A percentile compares a stretch with the other conserved stretches of the same genome.
Conservation (phyloP, 2,329 filamentous ascomycete genomes). For the Fusarium miscanthi region DNA sequence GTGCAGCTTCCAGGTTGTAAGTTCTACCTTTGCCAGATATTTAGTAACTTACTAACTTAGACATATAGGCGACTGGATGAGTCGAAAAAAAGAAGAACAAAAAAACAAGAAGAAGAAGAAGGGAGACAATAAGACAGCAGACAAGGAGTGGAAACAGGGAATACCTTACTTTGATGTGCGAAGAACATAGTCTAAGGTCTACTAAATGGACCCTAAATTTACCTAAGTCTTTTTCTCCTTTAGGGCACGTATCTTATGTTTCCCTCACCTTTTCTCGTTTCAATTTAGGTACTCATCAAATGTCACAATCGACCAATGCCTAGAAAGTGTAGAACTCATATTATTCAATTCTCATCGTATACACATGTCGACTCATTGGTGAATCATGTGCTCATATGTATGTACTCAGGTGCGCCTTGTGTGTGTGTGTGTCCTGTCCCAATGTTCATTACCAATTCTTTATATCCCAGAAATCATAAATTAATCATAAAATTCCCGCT, state of each 20-base stretch:
- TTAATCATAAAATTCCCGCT: not conserved
- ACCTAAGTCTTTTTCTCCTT: no score
- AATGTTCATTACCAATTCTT: slow-evolving; percentile 9
- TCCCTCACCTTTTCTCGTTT: not conserved
- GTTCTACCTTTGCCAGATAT: no score
- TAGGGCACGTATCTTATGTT: not conserved
- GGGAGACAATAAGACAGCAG: no score
- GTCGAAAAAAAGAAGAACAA: no score
- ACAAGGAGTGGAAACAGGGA: no score
- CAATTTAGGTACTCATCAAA: not conserved
- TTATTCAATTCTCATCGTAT: not conserved
- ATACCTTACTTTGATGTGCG: no score
- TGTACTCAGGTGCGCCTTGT: slow-evolving; percentile 2
- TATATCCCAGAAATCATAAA: slow-evolving; percentile 1
- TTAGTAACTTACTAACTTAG: no score
- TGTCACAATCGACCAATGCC: not conserved
- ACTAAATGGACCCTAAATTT: no score
- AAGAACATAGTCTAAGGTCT: no score
- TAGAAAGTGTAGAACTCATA: not conserved
- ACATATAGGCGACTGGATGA: no score
- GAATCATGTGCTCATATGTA: not conserved
- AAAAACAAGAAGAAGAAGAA: no score
- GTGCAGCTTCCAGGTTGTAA: no score
- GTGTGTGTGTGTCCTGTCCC: not conserved
- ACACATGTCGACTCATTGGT: not conserved